Evolutionary conservation across 1,284 basidiomycete genomes (phyloP), one percentile per base, ranked within the genome.

Genomic region (Rhizopogon parksii): DNA sequence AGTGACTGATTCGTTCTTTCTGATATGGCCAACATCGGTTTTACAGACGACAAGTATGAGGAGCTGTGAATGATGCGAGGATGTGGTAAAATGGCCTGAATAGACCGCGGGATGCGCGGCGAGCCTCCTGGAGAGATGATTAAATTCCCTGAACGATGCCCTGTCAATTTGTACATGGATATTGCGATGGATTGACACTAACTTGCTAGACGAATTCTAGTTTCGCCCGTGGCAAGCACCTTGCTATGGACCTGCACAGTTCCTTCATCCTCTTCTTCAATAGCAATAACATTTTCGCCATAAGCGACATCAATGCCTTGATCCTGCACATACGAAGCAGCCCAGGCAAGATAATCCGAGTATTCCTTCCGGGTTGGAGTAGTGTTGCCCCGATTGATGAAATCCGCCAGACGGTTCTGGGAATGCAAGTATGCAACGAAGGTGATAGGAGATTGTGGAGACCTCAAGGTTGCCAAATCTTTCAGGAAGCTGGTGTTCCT

Each of bases 341-440:
- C 76, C 79, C 80, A 81, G 8, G 72, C 61, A 34, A 82, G 70
- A 60, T 82, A 82, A 59, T 81, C 79, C 6, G 76, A 71, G 55
- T 75, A 82, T 56, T 82, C 80, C 78, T 93, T 94, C 73, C 93
- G 91, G 64, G 89, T 94, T 36, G 92, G 91, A 70, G 93, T 88
- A 55, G 88, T 91, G 27, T 88, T 92, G 71, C 92, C 93, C 56
- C 90, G 83, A 68, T 88, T 84, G 70, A 91, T 89, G 61, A 88
- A 82, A 32, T 71, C 66, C 19, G 75, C 56, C 36, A 82, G 70
- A 47, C 80, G 73, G 43, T 69, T 68, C 52, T 79, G 71, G 45
- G 71, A 72, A 53, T 80, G 76, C 39, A 82, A 68, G 62, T 82
- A 82, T 34, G 73, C 68, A 40, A 82, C 60, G 67, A 82, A 82